Base-by-base conservation (phyloP, 257 asterid genomes). In the Cruciata laevipes region DNA sequence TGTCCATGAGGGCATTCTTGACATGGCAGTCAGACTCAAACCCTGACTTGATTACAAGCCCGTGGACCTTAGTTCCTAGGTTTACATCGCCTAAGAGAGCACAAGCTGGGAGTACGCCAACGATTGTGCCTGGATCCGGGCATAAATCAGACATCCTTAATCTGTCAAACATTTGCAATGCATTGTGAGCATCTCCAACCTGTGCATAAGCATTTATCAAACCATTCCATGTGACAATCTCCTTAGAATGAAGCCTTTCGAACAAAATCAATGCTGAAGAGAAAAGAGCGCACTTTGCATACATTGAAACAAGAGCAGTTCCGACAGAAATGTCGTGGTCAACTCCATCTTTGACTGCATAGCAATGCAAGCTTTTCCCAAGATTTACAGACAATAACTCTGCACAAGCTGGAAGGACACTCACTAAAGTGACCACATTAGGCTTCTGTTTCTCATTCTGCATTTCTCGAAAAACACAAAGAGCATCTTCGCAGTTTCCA, bases 221-320 rank as follows among this genome's bases (percentile, higher is more conserved):
- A 72, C 79, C 76, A 69, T 77, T 81, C 85, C 85, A 81, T 20
- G 85, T 77, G 60, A 81, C 80, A 30, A 75, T 62, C 74, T 81
- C 85, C 14, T 70, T 73, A 8, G 20, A 31, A 49, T 83, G 79
- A 72, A 81, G 71, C 55, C 69, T 62, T 44, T 71, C 65, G 60
- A 81, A 77, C n/a, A 81, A 13, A 40, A 47, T 18, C 49, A 75
- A 32, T 18, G 83, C 85, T 27, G 70, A 69, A 51, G 30, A 11
- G 53, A 77, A 81, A 37, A 65, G 24, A 56, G 35, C 20, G 70
- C 73, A 72, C 74, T 78, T 81, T 72, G 83, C 81, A 73, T 81
- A 81, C 81, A 81, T 77, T 68, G 85, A 81, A 53, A 78, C 77
- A 18, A 77, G 74, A 24, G 85, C 80, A 24, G 85, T 77, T 73